Base-by-base conservation (phyloP, 163 green algal species). In the Chloromonas sp. region DNA sequence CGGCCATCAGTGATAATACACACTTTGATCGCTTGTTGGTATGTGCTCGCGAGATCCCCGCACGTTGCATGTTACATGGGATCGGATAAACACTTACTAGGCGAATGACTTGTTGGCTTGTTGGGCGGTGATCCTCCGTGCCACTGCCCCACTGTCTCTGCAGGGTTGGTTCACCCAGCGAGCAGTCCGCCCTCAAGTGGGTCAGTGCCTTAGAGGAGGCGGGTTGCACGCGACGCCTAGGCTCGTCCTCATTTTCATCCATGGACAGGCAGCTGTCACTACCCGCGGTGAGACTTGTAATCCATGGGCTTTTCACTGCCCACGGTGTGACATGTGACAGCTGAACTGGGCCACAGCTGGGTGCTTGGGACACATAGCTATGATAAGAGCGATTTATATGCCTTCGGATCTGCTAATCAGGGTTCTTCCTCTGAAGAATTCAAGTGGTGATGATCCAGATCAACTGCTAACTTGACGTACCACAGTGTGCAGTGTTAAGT, bases 131-230 rank as follows among this genome's bases (percentile, higher is more conserved):
- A 36, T 36, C 36, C 36, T 36, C 36, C 36, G 36, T 36, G 36
- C 36, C 36, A 36, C 36, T 36, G 36, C 36, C 36, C 36, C 36
- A 36, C 36, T 36, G 36, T 36, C 36, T 36, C 36, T 0, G 57
- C 60, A 90, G 92, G 14, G 83, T 96, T 70, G 88, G 76, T 61
- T 92, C 88, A 0, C 86, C 89, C 3, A 87, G 81, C 36, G 74
- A 88, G 5, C 82, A 84, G 1, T 84, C 89, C 0, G 90, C 88
- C 11, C 84, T 89, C 61, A 61, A 80, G 2, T 96, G 93, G 93
- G 60, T 95, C 60, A 71, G 86, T 57, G 92, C 88, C 60, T 86
- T 95, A 82, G 88, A 94, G 84, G 66, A 70, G 57, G 88, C 82
- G 61, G 92, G 87, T 1, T 92, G 84, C 76, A 80, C 59, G 61